Conservation (phyloP, 805 yeast species). For the Teunomyces aglyptinius region DNA sequence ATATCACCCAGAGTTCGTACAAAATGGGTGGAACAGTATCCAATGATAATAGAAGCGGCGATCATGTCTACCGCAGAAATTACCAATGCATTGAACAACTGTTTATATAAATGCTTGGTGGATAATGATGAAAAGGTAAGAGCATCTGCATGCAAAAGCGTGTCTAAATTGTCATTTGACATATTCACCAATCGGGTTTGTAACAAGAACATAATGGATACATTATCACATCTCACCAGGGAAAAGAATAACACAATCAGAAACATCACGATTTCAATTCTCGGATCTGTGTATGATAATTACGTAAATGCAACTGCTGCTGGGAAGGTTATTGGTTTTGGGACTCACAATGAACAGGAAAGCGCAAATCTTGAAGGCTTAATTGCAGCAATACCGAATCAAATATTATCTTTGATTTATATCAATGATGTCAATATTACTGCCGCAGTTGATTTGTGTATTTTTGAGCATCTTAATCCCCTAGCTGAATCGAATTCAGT, state of each 20-base stretch:
- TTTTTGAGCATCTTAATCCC: conserved; percentile 64
- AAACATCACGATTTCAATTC: conserved; percentile 51
- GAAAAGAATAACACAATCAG: conserved; percentile 71
- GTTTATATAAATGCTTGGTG: conserved; percentile 64
- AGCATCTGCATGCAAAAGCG: conserved; percentile 52
- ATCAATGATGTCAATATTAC: conserved; percentile 71
- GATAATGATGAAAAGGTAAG: conserved; percentile 79
- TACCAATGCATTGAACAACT: conserved; percentile 37
- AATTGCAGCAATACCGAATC: conserved; percentile 59
- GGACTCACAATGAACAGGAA: conserved; percentile 21
- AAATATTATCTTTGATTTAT: conserved; percentile 62
- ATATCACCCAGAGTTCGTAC: conserved; percentile 60
- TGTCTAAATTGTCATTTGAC: conserved; percentile 46
- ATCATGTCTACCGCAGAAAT: conserved; percentile 51
- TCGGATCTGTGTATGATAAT: conserved; percentile 55
- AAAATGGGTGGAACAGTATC: conserved; percentile 65
- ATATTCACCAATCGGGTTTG: conserved; percentile 49
- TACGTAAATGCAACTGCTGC: conserved; percentile 26
- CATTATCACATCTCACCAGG: conserved; percentile 62
- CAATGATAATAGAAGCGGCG: conserved; percentile 44
- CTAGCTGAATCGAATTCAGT: conserved; percentile 41
- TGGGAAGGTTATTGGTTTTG: conserved; percentile 28
- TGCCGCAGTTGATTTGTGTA: conserved; percentile 56
- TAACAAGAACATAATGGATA: conserved; percentile 46
- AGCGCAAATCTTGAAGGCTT: conserved; percentile 26